Evolutionary conservation across 2,329 filamentous ascomycete genomes (phyloP).

Genomic region (Didymella glomerata): DNA sequence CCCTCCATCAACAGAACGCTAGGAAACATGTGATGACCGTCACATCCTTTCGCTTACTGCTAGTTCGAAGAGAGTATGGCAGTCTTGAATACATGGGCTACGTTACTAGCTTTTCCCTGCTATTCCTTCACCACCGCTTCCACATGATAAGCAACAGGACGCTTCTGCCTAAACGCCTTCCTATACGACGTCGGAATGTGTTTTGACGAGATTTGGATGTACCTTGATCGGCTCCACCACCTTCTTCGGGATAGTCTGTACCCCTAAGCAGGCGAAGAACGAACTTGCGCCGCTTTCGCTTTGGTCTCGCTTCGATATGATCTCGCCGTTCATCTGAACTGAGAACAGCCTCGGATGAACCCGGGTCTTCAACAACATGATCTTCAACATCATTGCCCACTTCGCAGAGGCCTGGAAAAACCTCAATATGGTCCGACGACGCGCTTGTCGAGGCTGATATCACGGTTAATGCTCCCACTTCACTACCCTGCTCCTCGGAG

Average conservation of each 20-base stretch:
- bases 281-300: neutral
- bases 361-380: neutral
- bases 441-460: neutral
- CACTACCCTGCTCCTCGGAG: neutral
- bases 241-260: neutral
- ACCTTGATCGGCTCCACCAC: neutral
- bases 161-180: neutral
- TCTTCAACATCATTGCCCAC: neutral
- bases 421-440: neutral
- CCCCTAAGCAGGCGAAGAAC: neutral
- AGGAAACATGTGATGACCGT: too few species aligned
- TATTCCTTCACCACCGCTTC: neutral
- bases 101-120: too few species aligned
- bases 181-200: neutral
- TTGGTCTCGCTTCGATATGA: neutral
- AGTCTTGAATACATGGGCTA: too few species aligned
- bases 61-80: too few species aligned
- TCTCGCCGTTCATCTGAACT: neutral
- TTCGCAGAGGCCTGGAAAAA: neutral
- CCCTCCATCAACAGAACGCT: too few species aligned
- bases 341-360: neutral
- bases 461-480: neutral
- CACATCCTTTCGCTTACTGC: too few species aligned
- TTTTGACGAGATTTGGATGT: neutral
- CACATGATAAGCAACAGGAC: neutral